phyloP scores from a whole-genome alignment of 169 alveolate genomes.

The Cryptosporidium sp. region DNA sequence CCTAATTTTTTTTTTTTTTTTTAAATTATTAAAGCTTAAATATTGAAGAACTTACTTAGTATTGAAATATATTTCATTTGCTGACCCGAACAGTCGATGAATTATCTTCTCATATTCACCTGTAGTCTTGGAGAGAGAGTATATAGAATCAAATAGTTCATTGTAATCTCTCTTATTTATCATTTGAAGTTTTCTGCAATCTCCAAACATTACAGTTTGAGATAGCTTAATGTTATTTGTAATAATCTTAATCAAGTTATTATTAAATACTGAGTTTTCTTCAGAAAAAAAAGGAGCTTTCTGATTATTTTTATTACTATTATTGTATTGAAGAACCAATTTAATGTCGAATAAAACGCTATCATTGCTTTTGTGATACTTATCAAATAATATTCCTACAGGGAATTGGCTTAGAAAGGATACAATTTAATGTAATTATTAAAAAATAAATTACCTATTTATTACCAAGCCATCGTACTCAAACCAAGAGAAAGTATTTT shows the following conservation, averaged over 20 bases:
- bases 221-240: constrained; percentile 58
- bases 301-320: not conserved
- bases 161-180: constrained; percentile 35
- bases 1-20: not conserved
- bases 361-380: not conserved
- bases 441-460: constrained; percentile 39
- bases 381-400: constrained; percentile 46
- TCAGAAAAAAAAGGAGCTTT: not conserved
- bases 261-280: not conserved
- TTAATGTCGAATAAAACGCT: not conserved
- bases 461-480: constrained; percentile 14
- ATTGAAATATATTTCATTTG: constrained; percentile 21
- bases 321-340: constrained; percentile 5
- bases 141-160: constrained; percentile 5
- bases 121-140: constrained; percentile 34
- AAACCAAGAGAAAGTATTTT: constrained; percentile 26
- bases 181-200: constrained; percentile 50
- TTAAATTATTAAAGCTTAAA: not conserved
- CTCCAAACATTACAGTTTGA: constrained; percentile 32
- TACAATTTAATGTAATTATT: not conserved
- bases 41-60: constrained; percentile 22
- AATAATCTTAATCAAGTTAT: constrained; percentile 2
- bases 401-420: constrained; percentile 30
- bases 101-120: constrained; percentile 14
- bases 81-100: constrained; percentile 11